phyloP scores from a whole-genome alignment of 805 yeast species.

The Teunomyces lycoperdinae region DNA sequence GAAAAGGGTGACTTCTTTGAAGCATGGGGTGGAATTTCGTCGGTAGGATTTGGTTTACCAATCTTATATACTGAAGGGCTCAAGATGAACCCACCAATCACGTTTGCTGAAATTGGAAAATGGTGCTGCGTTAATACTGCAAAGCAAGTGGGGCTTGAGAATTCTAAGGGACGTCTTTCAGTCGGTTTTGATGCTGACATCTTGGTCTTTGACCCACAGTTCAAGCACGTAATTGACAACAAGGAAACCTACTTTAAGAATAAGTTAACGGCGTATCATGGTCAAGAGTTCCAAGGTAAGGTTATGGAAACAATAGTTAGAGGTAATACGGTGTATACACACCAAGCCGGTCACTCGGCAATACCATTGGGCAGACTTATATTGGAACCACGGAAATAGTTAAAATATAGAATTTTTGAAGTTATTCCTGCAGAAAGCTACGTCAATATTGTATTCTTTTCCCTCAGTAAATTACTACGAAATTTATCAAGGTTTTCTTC shows the following conservation, averaged over 20 bases:
- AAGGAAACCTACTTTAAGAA: slow-evolving; percentile 70
- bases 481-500: too few relatives aligned
- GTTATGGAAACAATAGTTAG: slow-evolving; percentile 79
- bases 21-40: slow-evolving; percentile 96
- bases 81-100: slow-evolving; percentile 48
- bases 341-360: slow-evolving; percentile 52
- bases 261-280: slow-evolving; percentile 85
- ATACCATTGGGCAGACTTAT: slow-evolving; percentile 58
- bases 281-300: slow-evolving; percentile 63
- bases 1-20: slow-evolving; percentile 82
- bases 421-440: not conserved
- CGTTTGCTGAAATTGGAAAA: slow-evolving; percentile 58
- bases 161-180: slow-evolving; percentile 68
- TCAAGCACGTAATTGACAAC: slow-evolving; percentile 49
- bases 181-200: slow-evolving; percentile 88
- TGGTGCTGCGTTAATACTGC: slow-evolving; percentile 90
- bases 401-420: not conserved
- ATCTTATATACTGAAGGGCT: slow-evolving; percentile 73
- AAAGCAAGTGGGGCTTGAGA: slow-evolving; percentile 72
- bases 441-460: not conserved
- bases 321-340: slow-evolving; percentile 66
- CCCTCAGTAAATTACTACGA: not conserved
- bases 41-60: slow-evolving; percentile 88
- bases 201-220: slow-evolving; percentile 70
- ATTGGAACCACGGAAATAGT: slow-evolving; percentile 52